Conservation (phyloP, 345 rosid genomes). For the Camelina laxa region DNA sequence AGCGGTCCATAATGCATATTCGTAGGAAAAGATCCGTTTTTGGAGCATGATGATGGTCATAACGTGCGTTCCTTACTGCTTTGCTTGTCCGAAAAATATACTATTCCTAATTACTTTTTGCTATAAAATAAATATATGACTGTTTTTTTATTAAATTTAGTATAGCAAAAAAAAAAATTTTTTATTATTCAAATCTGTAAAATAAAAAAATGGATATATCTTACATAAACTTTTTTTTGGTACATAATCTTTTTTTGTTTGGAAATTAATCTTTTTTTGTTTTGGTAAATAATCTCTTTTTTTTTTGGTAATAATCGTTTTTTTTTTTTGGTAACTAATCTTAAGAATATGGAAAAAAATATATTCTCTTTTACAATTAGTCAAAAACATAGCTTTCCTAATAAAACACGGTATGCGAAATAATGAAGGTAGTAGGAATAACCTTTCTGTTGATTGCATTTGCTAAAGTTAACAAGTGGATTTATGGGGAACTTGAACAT, state of each 20-base stretch:
- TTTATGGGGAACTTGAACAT: not conserved
- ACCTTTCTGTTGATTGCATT: not conserved
- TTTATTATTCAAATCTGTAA: too few species aligned
- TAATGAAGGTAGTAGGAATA: not conserved
- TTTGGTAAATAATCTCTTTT: too few species aligned
- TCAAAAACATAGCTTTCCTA: not conserved
- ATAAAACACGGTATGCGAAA: not conserved
- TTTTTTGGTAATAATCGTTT: too few species aligned
- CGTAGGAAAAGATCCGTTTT: constrained; percentile 29
- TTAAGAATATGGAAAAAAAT: not conserved
- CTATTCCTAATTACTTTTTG: too few species aligned
- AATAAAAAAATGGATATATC: too few species aligned
- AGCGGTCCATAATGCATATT: constrained; percentile 7
- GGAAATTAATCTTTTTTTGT: too few species aligned
- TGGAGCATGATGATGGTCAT: constrained; percentile 4
- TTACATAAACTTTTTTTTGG: too few species aligned
- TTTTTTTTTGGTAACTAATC: not conserved
- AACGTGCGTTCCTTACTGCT: constrained; percentile 31
- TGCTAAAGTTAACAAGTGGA: not conserved
- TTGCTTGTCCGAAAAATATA: not conserved
- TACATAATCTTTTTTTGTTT: too few species aligned
- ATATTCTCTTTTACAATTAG: not conserved
- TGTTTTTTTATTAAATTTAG: too few species aligned
- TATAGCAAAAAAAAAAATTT: too few species aligned
- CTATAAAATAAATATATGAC: too few species aligned